These are phyloP conservation scores for Fusarium pilosicola DNA, from an alignment of 2,329 filamentous ascomycete genomes.

Conservation along the genomic window DNA sequence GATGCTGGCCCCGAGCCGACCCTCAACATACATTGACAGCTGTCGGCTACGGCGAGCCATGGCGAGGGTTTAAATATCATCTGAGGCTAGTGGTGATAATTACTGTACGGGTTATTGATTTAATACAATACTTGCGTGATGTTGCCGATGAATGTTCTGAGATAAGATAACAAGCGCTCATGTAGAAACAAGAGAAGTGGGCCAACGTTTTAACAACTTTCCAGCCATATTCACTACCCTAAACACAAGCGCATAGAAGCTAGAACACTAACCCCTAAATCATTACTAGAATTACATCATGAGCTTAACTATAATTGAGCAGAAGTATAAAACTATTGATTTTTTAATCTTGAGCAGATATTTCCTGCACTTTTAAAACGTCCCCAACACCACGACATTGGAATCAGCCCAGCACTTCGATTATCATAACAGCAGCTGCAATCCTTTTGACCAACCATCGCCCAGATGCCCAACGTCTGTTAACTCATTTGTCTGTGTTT, in stretches of 20 bases:
- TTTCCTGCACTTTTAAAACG: rapidly evolving
- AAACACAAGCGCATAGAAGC: neutral
- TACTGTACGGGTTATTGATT: rapidly evolving
- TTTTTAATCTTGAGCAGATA: rapidly evolving
- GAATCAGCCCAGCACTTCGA: rapidly evolving
- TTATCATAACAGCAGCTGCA: rapidly evolving
- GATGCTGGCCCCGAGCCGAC: neutral
- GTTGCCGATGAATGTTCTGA: neutral
- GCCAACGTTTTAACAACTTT: neutral
- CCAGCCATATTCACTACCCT: neutral
- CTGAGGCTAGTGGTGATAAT: too few relatives aligned
- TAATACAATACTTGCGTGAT: too few relatives aligned
- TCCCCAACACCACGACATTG: rapidly evolving
- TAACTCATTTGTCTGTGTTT: rapidly evolving
- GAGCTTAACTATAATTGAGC: rapidly evolving
- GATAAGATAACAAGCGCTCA: too few relatives aligned
- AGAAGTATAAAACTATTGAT: rapidly evolving
- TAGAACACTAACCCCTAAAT: neutral
- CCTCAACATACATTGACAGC: rapidly evolving
- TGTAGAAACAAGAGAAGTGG: too few relatives aligned
- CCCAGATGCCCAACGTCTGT: too few relatives aligned
- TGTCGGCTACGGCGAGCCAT: rapidly evolving
- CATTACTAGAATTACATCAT: neutral
- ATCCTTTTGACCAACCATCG: rapidly evolving
- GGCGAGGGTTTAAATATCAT: neutral